Conservation (phyloP, 2,329 filamentous ascomycete genomes). For the Pyricularia sp. region DNA sequence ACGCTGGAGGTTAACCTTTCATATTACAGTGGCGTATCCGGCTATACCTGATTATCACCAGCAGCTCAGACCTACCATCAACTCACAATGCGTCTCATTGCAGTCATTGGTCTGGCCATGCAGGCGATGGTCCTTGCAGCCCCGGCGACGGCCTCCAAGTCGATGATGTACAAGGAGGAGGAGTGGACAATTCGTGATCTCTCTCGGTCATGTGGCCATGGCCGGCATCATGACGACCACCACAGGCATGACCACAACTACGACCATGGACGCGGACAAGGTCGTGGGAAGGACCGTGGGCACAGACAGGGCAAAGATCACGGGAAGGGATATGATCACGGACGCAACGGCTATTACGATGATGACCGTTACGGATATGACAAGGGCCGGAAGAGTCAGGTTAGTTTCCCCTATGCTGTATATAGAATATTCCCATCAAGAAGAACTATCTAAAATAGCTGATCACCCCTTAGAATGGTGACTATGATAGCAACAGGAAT, state of each 20-base stretch:
- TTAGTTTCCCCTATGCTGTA: background rate
- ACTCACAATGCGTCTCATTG: background rate
- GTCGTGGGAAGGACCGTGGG: background rate
- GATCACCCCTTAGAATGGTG: background rate
- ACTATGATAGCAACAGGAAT: background rate
- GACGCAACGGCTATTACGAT: no score
- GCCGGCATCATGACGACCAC: background rate
- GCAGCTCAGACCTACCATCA: no score
- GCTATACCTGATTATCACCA: background rate
- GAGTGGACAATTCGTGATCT: background rate
- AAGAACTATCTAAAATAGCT: background rate
- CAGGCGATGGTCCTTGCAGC: background rate
- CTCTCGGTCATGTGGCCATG: background rate
- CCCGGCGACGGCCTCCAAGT: background rate
- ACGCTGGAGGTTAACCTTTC: background rate
- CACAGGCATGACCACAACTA: background rate
- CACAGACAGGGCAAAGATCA: background rate
- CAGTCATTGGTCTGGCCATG: background rate
- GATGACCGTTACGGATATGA: background rate
- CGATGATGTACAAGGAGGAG: background rate
- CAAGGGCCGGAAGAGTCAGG: background rate
- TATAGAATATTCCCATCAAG: background rate
- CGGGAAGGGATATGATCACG: no score
- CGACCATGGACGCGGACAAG: background rate
- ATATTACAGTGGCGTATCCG: no score